Evolutionary conservation across 768 basidiomycete species (phyloP), one percentile per base, ranked within the genome.

Genomic region (Solioccasus polychromus): DNA sequence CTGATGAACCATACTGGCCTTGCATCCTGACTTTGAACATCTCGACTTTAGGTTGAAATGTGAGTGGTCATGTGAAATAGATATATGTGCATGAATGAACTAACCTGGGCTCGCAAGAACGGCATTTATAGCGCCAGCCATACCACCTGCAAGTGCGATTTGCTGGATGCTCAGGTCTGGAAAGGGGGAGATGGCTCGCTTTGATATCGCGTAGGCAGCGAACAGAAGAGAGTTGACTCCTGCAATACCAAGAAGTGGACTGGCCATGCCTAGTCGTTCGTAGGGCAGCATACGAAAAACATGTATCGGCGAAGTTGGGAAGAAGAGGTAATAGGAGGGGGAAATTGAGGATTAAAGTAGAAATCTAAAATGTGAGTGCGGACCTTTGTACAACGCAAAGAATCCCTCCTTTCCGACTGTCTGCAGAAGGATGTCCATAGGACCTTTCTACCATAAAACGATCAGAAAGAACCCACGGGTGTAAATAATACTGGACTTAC

Each of bases 1-100:
- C 75, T 11, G 80, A 73, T 4, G 73, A 76, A 10, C 94, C 95
- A 55, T 96, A 95, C 62, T 97, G 90, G 7, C 88, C 93, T 67
- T 96, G 94, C 95, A 96, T 96, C 15, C 90, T 79, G 23, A 97
- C 91, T 68, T 99, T 98, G 73, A 97, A 97, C 88, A 98, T 91
- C 68, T 99, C 96, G 40, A 92, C 90, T 91, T 49, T 42, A 34
- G 50, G 14, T 29, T 14, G 2, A 9, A 17, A 24, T 1, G 7
- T 30, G 15, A 30, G 23, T 6, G 19, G 23, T 23, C 15, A 15
- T 18, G 25, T 4, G 4, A 25, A 24, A 14, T 6, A 18, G 24
- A 35, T 29, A 23, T 15, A 11, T 11, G 19, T 11, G 29, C 25
- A 32, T 8, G n/a, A 34, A 18, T 9, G 30, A 10, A 55, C 71